phyloP scores from a whole-genome alignment of 495 filamentous ascomycete genomes.

The Penicillium lividum region DNA sequence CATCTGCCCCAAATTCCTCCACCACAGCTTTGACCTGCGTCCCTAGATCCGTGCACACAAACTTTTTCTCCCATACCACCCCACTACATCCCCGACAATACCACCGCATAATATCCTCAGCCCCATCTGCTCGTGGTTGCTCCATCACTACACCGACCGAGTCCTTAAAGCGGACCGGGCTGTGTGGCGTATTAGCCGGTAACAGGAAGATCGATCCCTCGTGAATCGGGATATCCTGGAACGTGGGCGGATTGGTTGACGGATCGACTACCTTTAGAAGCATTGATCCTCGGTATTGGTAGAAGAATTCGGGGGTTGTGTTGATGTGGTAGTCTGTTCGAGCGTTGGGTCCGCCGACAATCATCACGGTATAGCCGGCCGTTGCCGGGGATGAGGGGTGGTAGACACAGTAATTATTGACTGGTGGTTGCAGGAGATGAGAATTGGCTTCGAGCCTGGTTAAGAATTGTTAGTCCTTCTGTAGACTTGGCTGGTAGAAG shows the following conservation, averaged over 20 bases:
- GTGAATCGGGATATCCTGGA: slow-evolving; percentile 82
- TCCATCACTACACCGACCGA: slow-evolving; percentile 87
- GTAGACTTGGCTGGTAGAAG: neutral
- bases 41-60: slow-evolving; percentile 90
- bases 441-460: slow-evolving; percentile 87
- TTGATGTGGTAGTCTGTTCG: slow-evolving; percentile 99
- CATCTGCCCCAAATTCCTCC: slow-evolving; percentile 71
- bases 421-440: slow-evolving; percentile 89
- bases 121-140: slow-evolving; percentile 69
- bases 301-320: slow-evolving; percentile 95
- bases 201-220: slow-evolving; percentile 96
- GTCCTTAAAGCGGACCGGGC: slow-evolving; percentile 66
- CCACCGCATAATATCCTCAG: slow-evolving; percentile 84
- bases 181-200: slow-evolving; percentile 87
- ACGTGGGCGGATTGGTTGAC: slow-evolving; percentile 53
- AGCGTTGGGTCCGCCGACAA: slow-evolving; percentile 95
- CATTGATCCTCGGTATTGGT: slow-evolving; percentile 92
- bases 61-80: slow-evolving; percentile 81
- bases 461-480: neutral
- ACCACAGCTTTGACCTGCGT: slow-evolving; percentile 96
- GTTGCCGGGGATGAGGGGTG: slow-evolving; percentile 53
- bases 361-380: slow-evolving; percentile 58
- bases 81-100: slow-evolving; percentile 66
- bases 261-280: slow-evolving; percentile 83
- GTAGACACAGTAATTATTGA: slow-evolving; percentile 98